These are phyloP conservation scores for Candida sakaeoensis DNA, from an alignment of 805 yeast genomes.

Conservation along the genomic window DNA sequence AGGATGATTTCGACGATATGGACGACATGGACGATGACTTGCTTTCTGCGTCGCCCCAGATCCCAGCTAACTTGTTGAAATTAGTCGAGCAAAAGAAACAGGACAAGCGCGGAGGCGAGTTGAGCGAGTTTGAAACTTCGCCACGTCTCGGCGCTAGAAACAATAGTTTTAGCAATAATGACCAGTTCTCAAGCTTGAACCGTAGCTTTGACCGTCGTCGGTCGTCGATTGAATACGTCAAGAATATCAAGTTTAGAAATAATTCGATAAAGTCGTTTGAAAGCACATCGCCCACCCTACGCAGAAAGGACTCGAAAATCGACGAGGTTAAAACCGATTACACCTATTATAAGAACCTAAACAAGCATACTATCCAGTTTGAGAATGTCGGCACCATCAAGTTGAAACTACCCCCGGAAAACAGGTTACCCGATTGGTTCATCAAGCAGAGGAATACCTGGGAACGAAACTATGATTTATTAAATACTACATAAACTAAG, in stretches of 20 bases:
- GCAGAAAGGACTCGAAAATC: conserved; percentile 8
- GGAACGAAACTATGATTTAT: conserved; percentile 37
- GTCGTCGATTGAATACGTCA: conserved; percentile 5
- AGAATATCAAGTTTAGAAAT: conserved; percentile 17
- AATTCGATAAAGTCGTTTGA: conserved; percentile 7
- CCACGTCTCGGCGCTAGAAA: conserved; percentile 13
- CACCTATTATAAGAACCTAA: conserved; percentile 41
- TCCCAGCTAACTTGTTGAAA: conserved; percentile 56
- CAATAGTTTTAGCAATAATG: conserved; percentile 20
- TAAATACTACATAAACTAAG: conserved; percentile 1
- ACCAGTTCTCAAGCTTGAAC: conserved; percentile 14
- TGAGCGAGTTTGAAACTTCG: conserved; percentile 18
- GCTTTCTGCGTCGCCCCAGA: conserved; percentile 64
- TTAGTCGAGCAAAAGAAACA: conserved; percentile 49
- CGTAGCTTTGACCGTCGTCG: conserved; percentile 22
- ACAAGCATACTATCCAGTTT: conserved; percentile 26
- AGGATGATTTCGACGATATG: conserved; percentile 29
- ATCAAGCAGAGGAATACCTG: conserved; percentile 57
- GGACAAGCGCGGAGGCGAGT: conserved; percentile 17
- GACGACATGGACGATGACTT: conserved; percentile 43
- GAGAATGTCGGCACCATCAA: conserved; percentile 38
- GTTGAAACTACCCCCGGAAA: conserved; percentile 57
- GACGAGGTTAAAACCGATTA: conserved; percentile 20
- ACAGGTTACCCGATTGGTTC: conserved; percentile 75
- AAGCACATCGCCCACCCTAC: conserved; percentile 7